Evolutionary conservation across 352 stramenopile species (phyloP).

Genomic region (Phytophthora ramorum): DNA sequence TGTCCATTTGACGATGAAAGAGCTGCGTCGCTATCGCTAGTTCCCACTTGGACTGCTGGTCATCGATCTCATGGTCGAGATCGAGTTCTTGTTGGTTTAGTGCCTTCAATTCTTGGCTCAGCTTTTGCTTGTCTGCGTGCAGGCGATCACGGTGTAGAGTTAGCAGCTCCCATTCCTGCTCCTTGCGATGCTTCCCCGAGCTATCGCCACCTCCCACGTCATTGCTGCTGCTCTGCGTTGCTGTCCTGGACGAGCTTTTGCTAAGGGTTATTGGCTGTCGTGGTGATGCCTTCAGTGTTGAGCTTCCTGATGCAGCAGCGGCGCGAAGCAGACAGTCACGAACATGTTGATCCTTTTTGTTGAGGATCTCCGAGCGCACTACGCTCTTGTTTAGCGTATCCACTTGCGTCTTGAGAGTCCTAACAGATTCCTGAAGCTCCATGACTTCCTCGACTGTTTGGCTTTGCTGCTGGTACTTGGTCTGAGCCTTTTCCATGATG

Average conservation of each 20-base stretch:
- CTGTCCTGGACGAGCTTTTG: conserved; percentile 10
- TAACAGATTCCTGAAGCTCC: conserved; percentile 52
- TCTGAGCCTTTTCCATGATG: conserved; percentile 62
- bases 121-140: conserved; percentile 40
- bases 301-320: conserved; percentile 18
- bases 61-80: conserved; percentile 43
- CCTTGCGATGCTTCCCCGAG: conserved; percentile 27
- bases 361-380: conserved; percentile 53
- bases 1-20: conserved; percentile 58
- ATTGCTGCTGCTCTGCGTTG: conserved; percentile 4
- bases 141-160: conserved; percentile 42
- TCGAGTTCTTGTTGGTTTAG: conserved; percentile 38
- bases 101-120: conserved; percentile 32
- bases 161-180: conserved; percentile 54
- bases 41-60: conserved; percentile 46
- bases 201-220: conserved; percentile 11
- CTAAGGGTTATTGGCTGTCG: conserved; percentile 5
- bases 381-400: conserved; percentile 47
- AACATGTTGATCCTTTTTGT: conserved; percentile 67
- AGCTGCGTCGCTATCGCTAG: conserved; percentile 54
- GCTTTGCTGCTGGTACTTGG: conserved; percentile 65
- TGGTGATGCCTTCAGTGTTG: conserved; percentile 11
- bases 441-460: conserved; percentile 60
- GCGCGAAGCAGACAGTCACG: conserved; percentile 54
- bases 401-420: conserved; percentile 45